Evolutionary conservation across 163 green algal species (phyloP).

Genomic region (Chlamydomonas reinhardtii): DNA sequence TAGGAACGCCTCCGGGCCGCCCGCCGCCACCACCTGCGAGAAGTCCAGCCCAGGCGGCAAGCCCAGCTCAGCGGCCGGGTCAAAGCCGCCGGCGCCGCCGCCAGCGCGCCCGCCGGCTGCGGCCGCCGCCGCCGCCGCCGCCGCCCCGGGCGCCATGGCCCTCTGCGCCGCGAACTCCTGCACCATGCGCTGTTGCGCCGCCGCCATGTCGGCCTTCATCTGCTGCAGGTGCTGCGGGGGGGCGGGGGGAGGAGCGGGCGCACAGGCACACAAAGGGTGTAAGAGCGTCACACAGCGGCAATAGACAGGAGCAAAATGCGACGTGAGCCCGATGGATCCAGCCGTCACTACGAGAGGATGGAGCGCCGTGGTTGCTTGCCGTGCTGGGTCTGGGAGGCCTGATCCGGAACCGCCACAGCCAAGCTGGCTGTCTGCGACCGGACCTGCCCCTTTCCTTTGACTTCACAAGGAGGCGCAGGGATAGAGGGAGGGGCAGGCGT

Average conservation of each 20-base stretch:
- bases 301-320: too few species aligned
- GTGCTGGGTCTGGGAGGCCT: too few species aligned
- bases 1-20: slow-evolving; percentile 3
- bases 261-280: neutral
- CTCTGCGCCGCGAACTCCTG: slow-evolving; percentile 32
- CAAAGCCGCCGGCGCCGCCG: neutral
- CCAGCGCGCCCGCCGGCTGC: neutral
- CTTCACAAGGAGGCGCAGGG: too few species aligned
- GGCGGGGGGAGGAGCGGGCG: neutral
- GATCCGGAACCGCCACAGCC: too few species aligned
- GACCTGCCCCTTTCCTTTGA: too few species aligned
- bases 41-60: slow-evolving; percentile 20
- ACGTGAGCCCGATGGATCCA: too few species aligned
- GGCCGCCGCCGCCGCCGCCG: neutral
- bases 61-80: neutral
- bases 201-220: slow-evolving; percentile 51
- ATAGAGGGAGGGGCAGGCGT: too few species aligned
- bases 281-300: too few species aligned
- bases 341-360: too few species aligned
- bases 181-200: slow-evolving; percentile 52
- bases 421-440: too few species aligned
- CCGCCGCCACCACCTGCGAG: slow-evolving; percentile 22
- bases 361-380: too few species aligned
- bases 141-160: neutral
- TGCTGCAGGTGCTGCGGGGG: slow-evolving; percentile 44